Conservation (phyloP, 192 early-diverging fungal genomes). For the Cetraspora pellucida region DNA sequence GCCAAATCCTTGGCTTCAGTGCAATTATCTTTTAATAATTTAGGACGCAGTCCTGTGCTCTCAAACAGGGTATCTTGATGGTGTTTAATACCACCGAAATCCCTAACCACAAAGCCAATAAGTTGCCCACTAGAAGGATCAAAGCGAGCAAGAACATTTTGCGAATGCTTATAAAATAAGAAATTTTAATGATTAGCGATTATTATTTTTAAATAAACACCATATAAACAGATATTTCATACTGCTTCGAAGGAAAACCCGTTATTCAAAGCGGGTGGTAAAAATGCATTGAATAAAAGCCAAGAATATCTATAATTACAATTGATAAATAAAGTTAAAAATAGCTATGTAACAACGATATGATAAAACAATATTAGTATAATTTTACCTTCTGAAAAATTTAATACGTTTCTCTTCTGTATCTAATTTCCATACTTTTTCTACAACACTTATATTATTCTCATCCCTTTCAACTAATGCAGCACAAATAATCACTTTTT, state of each 20-base stretch:
- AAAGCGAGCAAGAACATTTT: slow-evolving; percentile 63
- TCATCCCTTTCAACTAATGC: slow-evolving; percentile 55
- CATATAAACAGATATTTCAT: too few species aligned
- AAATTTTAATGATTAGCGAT: too few species aligned
- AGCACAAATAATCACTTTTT: slow-evolving; percentile 58
- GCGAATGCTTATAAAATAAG: slow-evolving; percentile 53
- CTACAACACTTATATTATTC: slow-evolving; percentile 44
- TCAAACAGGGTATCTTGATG: slow-evolving; percentile 54
- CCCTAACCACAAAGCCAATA: slow-evolving; percentile 63
- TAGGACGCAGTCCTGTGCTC: slow-evolving; percentile 50
- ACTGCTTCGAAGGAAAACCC: slow-evolving; percentile 67
- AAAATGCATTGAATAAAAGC: slow-evolving; percentile 56
- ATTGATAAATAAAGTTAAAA: background rate
- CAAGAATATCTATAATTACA: slow-evolving; percentile 42
- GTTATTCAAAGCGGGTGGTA: slow-evolving; percentile 61
- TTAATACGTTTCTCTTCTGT: slow-evolving; percentile 43
- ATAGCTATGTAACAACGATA: background rate
- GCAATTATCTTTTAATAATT: slow-evolving; percentile 57
- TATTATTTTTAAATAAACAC: too few species aligned
- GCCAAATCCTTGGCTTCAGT: slow-evolving; percentile 51
- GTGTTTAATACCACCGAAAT: slow-evolving; percentile 70
- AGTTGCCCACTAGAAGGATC: slow-evolving; percentile 51
- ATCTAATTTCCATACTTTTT: slow-evolving; percentile 51
- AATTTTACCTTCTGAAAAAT: slow-evolving; percentile 48
- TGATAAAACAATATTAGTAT: background rate